phyloP scores from a whole-genome alignment of 306 rosid genomes.

The Oemleria cerasiformis region DNA sequence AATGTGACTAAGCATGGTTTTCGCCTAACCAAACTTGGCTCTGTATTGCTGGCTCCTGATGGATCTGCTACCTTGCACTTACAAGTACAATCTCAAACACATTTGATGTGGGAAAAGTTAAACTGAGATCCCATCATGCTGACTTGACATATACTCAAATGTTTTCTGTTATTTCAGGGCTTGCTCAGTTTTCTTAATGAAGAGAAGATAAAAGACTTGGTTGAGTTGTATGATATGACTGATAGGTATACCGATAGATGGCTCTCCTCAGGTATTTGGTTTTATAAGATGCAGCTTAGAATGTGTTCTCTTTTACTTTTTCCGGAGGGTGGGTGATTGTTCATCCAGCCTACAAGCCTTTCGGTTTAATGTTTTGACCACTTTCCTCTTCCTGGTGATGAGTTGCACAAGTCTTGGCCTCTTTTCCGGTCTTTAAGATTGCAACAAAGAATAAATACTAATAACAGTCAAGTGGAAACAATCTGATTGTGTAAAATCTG shows the following conservation, averaged over 20 bases:
- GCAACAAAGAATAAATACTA: not conserved
- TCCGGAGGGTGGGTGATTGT: not conserved
- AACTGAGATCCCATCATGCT: not conserved
- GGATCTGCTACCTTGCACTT: not conserved
- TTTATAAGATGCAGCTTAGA: too few relatives aligned
- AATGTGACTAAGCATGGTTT: not conserved
- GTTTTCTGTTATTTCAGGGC: slow-evolving; percentile 53
- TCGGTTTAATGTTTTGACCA: not conserved
- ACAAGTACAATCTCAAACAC: not conserved
- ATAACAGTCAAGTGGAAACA: not conserved
- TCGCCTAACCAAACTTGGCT: not conserved
- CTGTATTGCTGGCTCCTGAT: not conserved
- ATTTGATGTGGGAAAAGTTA: not conserved
- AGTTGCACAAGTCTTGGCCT: not conserved
- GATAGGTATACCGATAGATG: slow-evolving; percentile 86
- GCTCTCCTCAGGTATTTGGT: slow-evolving; percentile 77
- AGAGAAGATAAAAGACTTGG: slow-evolving; percentile 51
- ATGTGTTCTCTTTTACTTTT: not conserved
- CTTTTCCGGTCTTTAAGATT: not conserved
- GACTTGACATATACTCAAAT: slow-evolving; percentile 11
- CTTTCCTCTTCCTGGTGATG: not conserved
- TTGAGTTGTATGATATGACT: slow-evolving; percentile 70
- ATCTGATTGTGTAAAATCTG: slow-evolving; percentile 7
- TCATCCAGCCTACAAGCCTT: not conserved
- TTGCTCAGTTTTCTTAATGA: slow-evolving; percentile 58